These are phyloP conservation scores for Chlamydomonas asymmetrica DNA, from an alignment of 139 green algal genomes.

Conservation along the genomic window DNA sequence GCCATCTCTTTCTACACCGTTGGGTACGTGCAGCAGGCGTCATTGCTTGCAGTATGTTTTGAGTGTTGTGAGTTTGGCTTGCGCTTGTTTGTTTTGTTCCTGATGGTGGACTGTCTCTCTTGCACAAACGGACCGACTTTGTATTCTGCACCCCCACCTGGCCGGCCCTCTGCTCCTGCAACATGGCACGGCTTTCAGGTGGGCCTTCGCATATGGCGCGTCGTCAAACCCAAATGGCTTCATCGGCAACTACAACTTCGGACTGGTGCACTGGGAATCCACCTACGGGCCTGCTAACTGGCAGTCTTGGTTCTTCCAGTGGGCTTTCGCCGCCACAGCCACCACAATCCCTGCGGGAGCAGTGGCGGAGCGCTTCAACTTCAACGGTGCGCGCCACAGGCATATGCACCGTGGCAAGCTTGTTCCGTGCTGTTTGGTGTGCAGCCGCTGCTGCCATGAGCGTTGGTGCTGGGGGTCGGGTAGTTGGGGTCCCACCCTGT, in stretches of 20 bases:
- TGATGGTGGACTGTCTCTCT: too few relatives aligned
- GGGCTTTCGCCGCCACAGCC: conserved; percentile 71
- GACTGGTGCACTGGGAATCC: conserved; percentile 37
- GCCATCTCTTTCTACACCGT: conserved; percentile 68
- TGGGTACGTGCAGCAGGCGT: conserved; percentile 30
- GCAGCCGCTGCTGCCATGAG: too few relatives aligned
- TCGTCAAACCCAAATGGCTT: conserved; percentile 51
- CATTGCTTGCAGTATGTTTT: background rate
- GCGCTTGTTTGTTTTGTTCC: background rate
- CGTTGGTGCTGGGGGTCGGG: too few relatives aligned
- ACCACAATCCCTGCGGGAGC: conserved; percentile 70
- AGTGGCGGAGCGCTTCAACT: conserved; percentile 74
- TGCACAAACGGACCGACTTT: too few relatives aligned
- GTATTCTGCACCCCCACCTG: too few relatives aligned
- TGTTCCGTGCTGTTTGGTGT: too few relatives aligned
- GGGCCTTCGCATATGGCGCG: conserved; percentile 64
- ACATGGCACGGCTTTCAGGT: conserved; percentile 50
- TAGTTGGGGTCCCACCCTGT: too few relatives aligned
- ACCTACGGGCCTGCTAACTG: too few relatives aligned
- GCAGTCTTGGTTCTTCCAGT: conserved; percentile 81
- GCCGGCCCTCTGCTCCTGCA: too few relatives aligned
- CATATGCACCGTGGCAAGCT: too few relatives aligned
- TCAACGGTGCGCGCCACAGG: too few relatives aligned
- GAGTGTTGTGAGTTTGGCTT: background rate
- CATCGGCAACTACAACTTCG: conserved; percentile 58